These are phyloP conservation scores for Suhomyces xylopsoci DNA, from an alignment of 805 yeast genomes.

Conservation along the genomic window DNA sequence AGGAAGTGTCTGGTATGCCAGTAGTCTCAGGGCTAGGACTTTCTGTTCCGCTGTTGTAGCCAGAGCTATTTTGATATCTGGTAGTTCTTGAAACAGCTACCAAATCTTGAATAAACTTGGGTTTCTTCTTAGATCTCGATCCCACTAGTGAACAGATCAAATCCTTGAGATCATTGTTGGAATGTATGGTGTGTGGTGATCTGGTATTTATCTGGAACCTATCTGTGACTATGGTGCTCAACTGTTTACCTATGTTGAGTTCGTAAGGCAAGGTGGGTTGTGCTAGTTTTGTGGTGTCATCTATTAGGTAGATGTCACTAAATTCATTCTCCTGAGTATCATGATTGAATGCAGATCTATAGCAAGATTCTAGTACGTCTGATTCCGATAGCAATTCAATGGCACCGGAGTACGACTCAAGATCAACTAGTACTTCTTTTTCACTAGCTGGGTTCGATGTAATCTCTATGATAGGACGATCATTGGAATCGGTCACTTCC, in stretches of 20 bases:
- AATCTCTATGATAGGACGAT: background rate
- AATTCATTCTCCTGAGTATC: constrained; percentile 32
- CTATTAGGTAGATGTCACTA: constrained; percentile 29
- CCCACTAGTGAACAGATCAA: constrained; percentile 22
- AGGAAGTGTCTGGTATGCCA: constrained; percentile 36
- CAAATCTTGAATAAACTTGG: constrained; percentile 27
- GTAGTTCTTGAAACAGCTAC: constrained; percentile 17
- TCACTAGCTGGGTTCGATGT: background rate
- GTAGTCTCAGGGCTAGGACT: constrained; percentile 13
- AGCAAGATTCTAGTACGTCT: constrained; percentile 26
- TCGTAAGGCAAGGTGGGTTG: constrained; percentile 39
- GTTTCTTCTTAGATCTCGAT: constrained; percentile 34
- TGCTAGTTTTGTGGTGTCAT: constrained; percentile 25
- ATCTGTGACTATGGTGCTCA: constrained; percentile 6
- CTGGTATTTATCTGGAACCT: background rate
- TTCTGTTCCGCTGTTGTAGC: background rate
- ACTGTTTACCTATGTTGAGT: constrained; percentile 25
- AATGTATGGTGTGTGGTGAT: background rate
- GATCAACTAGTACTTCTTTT: constrained; percentile 2
- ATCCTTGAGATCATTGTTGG: constrained; percentile 10
- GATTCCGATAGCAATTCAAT: constrained; percentile 26
- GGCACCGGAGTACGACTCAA: constrained; percentile 5
- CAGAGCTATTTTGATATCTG: constrained; percentile 8
- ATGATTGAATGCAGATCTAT: constrained; percentile 26
- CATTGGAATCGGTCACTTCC: background rate